Base-by-base conservation (phyloP, 2,329 filamentous ascomycete genomes). In the Tetracladium maxilliforme region DNA sequence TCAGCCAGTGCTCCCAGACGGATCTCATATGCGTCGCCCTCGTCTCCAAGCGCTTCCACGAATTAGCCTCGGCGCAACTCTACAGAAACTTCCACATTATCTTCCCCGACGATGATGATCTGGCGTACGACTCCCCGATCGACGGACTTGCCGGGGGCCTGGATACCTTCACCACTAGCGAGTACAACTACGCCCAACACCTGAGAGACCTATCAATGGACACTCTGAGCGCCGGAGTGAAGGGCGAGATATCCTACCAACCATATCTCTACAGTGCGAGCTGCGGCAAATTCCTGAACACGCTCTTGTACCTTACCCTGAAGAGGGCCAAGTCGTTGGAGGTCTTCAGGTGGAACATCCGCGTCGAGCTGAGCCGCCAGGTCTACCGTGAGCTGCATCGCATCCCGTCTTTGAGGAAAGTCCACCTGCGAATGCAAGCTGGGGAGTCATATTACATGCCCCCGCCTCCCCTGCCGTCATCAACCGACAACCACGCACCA, bases 211-310 rank as follows among this genome's bases (percentile, higher is more conserved):
- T 76, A 19, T 57, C 52, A 16, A 52, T 76, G 31, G 67, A 72
- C 33, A 67, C 65, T 2, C 45, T 64, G 14, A 61, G 54, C 32
- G 50, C 54, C 7, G 65, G 64, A 7, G 42, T 50, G 26, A 64
- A 63, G 41, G 63, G 56, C n/a, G 63, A 70, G 34, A 40, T 47
- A 11, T 54, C 60, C 13, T 68, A 69, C 37, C 58, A 61, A 27
- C 48, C 58, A 2, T 72, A 70, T 33, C 49, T 62, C 6, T 64
- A 64, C 37, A 61, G 49, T 28, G 45, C 56, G 16, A 69, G 61
- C 41, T 70, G 64, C 37, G 70, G 69, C 25, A 74, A 70, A 47
- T 71, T 75, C 29, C 55, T 76, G 42, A 75, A 70, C 35, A 71
- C 67, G 1, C 43, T 76, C 21, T 43, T 76, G 6, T 54, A 63